A percentile compares a stretch with the other conserved stretches of the same genome.
Evolutionary conservation across 2,329 filamentous ascomycete species (phyloP).

Genomic region (Biscogniauxia sp.): DNA sequence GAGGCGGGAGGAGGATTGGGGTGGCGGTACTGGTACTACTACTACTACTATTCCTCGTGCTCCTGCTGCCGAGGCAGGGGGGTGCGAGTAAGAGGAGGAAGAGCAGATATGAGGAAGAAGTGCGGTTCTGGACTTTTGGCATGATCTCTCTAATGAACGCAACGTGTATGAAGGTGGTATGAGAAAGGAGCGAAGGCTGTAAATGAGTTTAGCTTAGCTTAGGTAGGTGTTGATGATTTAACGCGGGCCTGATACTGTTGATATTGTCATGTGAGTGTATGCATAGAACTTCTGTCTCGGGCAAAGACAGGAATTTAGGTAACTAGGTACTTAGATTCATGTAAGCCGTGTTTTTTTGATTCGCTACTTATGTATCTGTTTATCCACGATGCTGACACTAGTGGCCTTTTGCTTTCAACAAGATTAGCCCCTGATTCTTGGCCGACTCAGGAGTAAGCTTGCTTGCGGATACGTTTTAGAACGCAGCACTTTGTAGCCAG

Average conservation of each 20-base stretch:
- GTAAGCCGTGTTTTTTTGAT: not conserved
- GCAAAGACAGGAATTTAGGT: not conserved
- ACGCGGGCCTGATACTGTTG: no score
- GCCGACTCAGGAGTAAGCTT: no score
- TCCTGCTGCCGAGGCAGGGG: not conserved
- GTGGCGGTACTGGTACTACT: no score
- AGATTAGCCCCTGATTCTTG: not conserved
- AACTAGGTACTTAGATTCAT: not conserved
- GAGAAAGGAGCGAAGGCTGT: no score
- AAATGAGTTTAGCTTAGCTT: no score
- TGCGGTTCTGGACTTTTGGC: no score
- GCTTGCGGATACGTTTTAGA: not conserved
- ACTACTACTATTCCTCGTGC: not conserved
- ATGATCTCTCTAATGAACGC: no score
- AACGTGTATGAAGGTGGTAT: no score
- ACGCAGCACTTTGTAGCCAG: not conserved
- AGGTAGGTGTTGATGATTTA: no score
- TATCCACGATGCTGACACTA: not conserved
- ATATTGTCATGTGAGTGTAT: no score
- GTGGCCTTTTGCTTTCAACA: not conserved
- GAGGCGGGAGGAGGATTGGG: slow-evolving; percentile 11
- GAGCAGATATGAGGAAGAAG: no score
- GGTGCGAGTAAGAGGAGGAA: not conserved
- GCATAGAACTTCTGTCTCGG: not conserved
- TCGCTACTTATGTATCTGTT: not conserved